Percentiles rank a stretch among this genome's conserved stretches.
These are phyloP conservation scores for Cymbopogon citratus DNA, from an alignment of 176 grass and related monocot species.

Conservation along the genomic window DNA sequence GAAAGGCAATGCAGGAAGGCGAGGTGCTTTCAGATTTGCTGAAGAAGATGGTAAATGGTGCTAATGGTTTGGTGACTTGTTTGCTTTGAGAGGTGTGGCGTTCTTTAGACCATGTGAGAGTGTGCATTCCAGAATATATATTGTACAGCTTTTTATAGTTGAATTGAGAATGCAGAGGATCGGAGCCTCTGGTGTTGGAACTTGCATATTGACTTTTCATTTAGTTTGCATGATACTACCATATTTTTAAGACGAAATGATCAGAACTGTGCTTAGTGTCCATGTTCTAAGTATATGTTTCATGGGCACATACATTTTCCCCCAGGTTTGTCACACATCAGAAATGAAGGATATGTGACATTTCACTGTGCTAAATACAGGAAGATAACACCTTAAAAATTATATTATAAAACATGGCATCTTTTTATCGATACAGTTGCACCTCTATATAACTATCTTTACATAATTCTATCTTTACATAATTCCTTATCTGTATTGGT, in stretches of 20 bases:
- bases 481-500: neutral
- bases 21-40: too few species aligned
- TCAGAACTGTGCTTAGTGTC: neutral
- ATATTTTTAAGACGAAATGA: neutral
- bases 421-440: neutral
- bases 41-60: too few species aligned
- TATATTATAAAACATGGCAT: neutral
- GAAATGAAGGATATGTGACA: neutral
- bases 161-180: conserved; percentile 9
- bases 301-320: neutral
- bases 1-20: neutral
- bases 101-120: neutral
- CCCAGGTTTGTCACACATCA: neutral
- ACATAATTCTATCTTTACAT: neutral
- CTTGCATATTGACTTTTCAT: too few species aligned
- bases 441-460: neutral
- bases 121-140: conserved; percentile 18
- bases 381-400: neutral
- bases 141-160: conserved; percentile 34
- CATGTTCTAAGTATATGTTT: neutral
- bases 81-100: too few species aligned
- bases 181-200: conserved; percentile 20
- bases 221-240: neutral
- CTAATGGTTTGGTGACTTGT: too few species aligned
- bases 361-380: neutral